These are phyloP conservation scores for Sporothrix dimorphospora DNA, from an alignment of 2,329 filamentous ascomycete species.

Conservation along the genomic window DNA sequence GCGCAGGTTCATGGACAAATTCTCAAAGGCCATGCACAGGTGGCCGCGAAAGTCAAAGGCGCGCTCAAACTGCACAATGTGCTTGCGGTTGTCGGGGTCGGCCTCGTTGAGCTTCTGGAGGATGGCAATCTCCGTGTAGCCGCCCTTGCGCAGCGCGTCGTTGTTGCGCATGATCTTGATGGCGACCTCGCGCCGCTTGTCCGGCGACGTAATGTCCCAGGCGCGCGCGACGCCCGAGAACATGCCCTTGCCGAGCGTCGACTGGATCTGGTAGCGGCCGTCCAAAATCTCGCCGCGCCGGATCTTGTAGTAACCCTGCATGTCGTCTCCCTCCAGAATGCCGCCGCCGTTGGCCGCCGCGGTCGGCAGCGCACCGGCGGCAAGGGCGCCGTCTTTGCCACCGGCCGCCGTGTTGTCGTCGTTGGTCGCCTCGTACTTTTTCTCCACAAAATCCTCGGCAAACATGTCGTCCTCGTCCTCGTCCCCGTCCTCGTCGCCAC, in stretches of 20 bases:
- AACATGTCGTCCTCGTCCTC: constrained; percentile 82
- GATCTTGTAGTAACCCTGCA: constrained; percentile 95
- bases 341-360: constrained; percentile 64
- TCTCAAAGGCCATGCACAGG: constrained; percentile 96
- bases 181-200: constrained; percentile 73
- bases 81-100: constrained; percentile 87
- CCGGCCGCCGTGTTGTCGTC: constrained; percentile 43
- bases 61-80: constrained; percentile 84
- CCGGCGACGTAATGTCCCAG: constrained; percentile 68
- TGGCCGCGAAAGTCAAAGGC: constrained; percentile 94
- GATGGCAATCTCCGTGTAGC: constrained; percentile 92
- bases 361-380: constrained; percentile 48
- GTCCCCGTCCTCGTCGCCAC: constrained; percentile 30
- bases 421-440: constrained; percentile 59
- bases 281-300: constrained; percentile 89
- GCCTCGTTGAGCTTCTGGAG: constrained; percentile 82
- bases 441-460: constrained; percentile 74
- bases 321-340: constrained; percentile 90
- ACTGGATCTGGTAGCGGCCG: constrained; percentile 84
- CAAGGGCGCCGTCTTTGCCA: constrained; percentile 37
- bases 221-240: constrained; percentile 96
- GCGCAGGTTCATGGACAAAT: constrained; percentile 87
- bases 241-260: constrained; percentile 88
- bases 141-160: constrained; percentile 87
- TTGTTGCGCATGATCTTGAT: constrained; percentile 99